Evolutionary conservation across 2,329 filamentous ascomycete species (phyloP).

Genomic region (Fusarium proliferatum): DNA sequence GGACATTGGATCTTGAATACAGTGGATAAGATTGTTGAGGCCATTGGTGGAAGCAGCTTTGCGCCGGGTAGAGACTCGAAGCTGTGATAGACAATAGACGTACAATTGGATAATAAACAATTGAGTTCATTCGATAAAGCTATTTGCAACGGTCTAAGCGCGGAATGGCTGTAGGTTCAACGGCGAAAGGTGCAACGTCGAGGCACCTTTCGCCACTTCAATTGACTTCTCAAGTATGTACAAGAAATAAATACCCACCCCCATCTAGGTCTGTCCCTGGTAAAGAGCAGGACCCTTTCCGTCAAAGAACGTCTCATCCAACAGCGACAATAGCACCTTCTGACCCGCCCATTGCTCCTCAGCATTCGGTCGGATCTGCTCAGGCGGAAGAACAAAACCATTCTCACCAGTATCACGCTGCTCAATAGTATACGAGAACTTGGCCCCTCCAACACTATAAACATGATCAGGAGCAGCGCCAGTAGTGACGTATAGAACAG

Average conservation of each 20-base stretch:
- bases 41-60: constrained; percentile 58
- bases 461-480: constrained; percentile 47
- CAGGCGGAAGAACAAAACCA: constrained; percentile 53
- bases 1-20: constrained; percentile 59
- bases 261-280: constrained; percentile 21
- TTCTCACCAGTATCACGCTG: constrained; percentile 48
- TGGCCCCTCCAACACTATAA: constrained; percentile 41
- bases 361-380: constrained; percentile 51
- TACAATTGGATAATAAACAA: not conserved
- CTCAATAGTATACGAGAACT: constrained; percentile 56
- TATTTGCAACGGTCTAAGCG: not conserved
- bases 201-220: not conserved
- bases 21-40: constrained; percentile 58
- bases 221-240: not conserved
- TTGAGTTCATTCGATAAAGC: not conserved
- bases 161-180: not conserved
- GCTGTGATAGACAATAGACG: constrained; percentile 6
- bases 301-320: constrained; percentile 52
- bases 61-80: constrained; percentile 43
- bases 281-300: constrained; percentile 42
- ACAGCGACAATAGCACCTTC: constrained; percentile 47
- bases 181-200: not conserved
- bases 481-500: constrained; percentile 52
- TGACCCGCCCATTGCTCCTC: constrained; percentile 54
- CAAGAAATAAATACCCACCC: rapidly evolving